A percentile compares a stretch with the other conserved stretches of the same genome.
Evolutionary conservation across 176 grass and related monocot genomes (phyloP).

Genomic region (Oryza glumipatula): DNA sequence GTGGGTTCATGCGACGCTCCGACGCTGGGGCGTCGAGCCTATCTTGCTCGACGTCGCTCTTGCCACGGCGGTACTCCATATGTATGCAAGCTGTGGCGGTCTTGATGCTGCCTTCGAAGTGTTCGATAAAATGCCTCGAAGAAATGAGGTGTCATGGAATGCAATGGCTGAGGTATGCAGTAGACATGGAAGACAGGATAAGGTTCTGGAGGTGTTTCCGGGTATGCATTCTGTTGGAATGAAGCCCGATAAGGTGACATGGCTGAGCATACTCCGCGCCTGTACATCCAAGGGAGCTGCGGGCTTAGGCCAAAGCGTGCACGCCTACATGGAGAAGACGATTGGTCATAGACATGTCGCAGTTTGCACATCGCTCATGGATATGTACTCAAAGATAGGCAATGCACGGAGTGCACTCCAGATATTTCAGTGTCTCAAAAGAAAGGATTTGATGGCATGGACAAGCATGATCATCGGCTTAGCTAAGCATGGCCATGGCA

Average conservation of each 20-base stretch:
- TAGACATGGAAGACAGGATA: slow-evolving; percentile 8
- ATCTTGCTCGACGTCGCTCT: slow-evolving; percentile 30
- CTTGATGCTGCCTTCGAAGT: background rate
- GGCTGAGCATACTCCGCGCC: slow-evolving; percentile 47
- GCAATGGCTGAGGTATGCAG: slow-evolving; percentile 44
- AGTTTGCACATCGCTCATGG: slow-evolving; percentile 46
- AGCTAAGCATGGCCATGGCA: slow-evolving; percentile 43
- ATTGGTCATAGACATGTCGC: slow-evolving; percentile 29
- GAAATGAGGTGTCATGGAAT: slow-evolving; percentile 53
- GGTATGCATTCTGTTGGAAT: slow-evolving; percentile 24
- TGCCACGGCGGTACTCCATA: slow-evolving; percentile 25
- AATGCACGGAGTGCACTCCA: slow-evolving; percentile 28
- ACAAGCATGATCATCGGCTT: slow-evolving; percentile 48
- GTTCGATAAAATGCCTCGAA: slow-evolving; percentile 26
- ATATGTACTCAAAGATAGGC: slow-evolving; percentile 51
- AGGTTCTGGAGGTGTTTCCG: slow-evolving; percentile 36
- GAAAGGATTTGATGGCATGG: slow-evolving; percentile 51
- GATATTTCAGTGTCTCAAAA: slow-evolving; percentile 33
- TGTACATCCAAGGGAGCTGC: slow-evolving; percentile 22
- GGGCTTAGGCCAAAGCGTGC: slow-evolving; percentile 34
- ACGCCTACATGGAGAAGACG: slow-evolving; percentile 51
- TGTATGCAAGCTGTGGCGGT: slow-evolving; percentile 21
- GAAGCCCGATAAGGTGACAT: slow-evolving; percentile 45
- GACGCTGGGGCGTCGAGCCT: slow-evolving; percentile 8
- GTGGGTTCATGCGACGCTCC: slow-evolving; percentile 33